A percentile compares a stretch with the other conserved stretches of the same genome.
phyloP scores from a whole-genome alignment of 176 grass and related monocot species.

The Musa itinerans region DNA sequence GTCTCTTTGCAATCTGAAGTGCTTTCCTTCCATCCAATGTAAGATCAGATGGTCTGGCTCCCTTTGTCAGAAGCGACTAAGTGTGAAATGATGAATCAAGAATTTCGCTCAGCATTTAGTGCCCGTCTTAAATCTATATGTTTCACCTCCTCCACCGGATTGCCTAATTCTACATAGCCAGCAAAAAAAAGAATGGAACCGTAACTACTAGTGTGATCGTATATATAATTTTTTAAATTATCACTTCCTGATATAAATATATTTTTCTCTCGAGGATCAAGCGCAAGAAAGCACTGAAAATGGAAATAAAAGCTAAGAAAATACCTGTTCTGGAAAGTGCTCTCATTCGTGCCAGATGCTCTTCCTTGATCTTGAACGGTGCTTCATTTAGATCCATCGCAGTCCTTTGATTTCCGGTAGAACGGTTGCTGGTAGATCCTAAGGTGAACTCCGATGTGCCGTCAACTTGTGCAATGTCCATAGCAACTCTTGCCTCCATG shows the following conservation, averaged over 20 bases:
- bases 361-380: conserved; percentile 59
- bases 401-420: conserved; percentile 6
- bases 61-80: conserved; percentile 80
- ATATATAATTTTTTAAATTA: no score
- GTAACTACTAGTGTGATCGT: no score
- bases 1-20: conserved; percentile 60
- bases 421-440: conserved; percentile 21
- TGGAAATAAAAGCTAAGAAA: not conserved
- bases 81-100: no score
- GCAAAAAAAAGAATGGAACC: no score
- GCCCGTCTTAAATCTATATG: no score
- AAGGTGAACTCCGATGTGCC: conserved; percentile 60
- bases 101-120: no score
- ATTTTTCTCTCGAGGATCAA: no score
- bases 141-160: no score
- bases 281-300: no score
- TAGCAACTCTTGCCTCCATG: conserved; percentile 63
- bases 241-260: no score
- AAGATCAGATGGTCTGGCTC: conserved; percentile 55
- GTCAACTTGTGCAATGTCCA: conserved; percentile 84
- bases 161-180: no score
- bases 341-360: conserved; percentile 55
- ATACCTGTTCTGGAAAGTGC: conserved; percentile 82
- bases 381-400: conserved; percentile 51
- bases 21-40: conserved; percentile 78